Base-by-base conservation (phyloP, 306 rosid species). In the Arachis stenosperma region DNA sequence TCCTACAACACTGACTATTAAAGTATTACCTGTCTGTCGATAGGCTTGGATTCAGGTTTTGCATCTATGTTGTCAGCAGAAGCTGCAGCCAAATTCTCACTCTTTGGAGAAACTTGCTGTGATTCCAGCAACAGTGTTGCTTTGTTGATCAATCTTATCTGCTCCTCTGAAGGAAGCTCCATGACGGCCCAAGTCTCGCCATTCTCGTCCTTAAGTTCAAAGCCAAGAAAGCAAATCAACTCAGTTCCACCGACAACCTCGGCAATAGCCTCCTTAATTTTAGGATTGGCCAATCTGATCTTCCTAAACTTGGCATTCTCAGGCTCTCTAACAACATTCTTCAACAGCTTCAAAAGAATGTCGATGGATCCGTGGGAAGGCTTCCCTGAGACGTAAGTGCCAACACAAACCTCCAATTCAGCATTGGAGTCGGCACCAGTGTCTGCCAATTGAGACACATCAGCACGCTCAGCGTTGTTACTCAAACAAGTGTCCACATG, bases 181-280 rank as follows among this genome's bases (percentile, higher is more conserved):
- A 91, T 90, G 59, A 81, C 62, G 0, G 92, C 97, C 97, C 97
- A 95, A 73, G 88, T 88, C 58, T 95, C 99, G n/a, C 85, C 98
- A 60, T 86, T 87, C 75, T 95, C 98, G 48, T 90, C 96, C 76
- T 29, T 78, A 56, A 90, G 84, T 9, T 80, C 81, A 78, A 95
- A 91, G 0, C 99, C 98, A 2, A 90, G 78, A 66, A 80, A 77
- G 64, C 89, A 84, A 80, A 95, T 73, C 89, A 95, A 79, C 81
- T 95, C 98, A 67, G 86, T 51, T 48, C 99, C 99, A 7, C 99
- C 98, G 0, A 60, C 77, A 65, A 80, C 93, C 17, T 88, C 97
- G 41, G 74, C 84, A 73, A 95, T 67, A 48, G 97, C 84, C 71
- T 88, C 99, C 74, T 87, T 84, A 5, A 95, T 88, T 88, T 90